phyloP scores from a whole-genome alignment of 1,284 basidiomycete species.

The Ceratobasidium sp. region DNA sequence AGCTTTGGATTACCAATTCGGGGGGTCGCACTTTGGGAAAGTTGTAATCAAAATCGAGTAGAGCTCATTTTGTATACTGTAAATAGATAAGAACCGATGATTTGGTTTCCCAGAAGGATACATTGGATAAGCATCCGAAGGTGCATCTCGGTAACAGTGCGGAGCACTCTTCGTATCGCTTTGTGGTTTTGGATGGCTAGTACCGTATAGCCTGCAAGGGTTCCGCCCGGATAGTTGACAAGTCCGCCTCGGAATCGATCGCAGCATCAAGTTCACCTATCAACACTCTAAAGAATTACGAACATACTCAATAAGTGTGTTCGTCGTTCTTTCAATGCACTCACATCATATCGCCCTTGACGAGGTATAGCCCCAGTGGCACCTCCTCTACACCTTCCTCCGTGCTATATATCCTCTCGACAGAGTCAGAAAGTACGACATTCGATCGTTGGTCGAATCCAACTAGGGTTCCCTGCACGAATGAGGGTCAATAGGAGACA shows the following conservation, averaged over 20 bases:
- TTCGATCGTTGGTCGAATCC: conserved; percentile 96
- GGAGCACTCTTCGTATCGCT: background rate
- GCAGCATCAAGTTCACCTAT: conserved; percentile 93
- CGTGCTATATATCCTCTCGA: conserved; percentile 89
- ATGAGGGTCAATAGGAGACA: conserved; percentile 31
- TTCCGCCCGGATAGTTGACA: conserved; percentile 86
- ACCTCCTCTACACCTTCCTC: conserved; percentile 96
- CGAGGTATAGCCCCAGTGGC: conserved; percentile 94
- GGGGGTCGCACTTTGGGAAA: conserved; percentile 31
- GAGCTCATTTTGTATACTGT: background rate
- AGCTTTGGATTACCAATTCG: conserved; percentile 19
- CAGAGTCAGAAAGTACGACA: conserved; percentile 90
- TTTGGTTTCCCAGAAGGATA: background rate
- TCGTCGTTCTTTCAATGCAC: conserved; percentile 58
- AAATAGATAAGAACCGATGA: background rate
- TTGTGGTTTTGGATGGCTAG: conserved; percentile 55
- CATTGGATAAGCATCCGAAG: background rate
- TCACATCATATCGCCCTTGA: conserved; percentile 98
- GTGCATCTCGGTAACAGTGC: background rate
- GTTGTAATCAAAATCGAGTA: conserved; percentile 25
- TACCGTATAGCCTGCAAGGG: conserved; percentile 86
- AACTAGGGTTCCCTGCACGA: conserved; percentile 81
- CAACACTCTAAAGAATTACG: conserved; percentile 70
- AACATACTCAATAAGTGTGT: background rate
- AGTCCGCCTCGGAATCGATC: conserved; percentile 84